Base-by-base conservation (phyloP, 2,329 filamentous ascomycete genomes). In the Harringtonia lauricola region DNA sequence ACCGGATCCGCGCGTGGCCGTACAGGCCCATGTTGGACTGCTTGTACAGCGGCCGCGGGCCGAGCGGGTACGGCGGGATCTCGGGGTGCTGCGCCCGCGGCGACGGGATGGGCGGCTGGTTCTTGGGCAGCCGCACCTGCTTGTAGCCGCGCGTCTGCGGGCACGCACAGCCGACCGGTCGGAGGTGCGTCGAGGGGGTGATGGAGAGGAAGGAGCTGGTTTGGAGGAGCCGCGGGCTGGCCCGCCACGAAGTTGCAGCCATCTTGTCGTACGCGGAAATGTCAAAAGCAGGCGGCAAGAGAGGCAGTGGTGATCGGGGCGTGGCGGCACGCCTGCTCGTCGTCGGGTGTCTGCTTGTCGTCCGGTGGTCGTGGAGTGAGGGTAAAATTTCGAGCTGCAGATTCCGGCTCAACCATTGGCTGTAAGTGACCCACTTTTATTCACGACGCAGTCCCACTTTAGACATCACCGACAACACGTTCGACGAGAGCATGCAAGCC, bases 11-110 rank as follows among this genome's bases (percentile, higher is more conserved):
- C 50, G 77, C 68, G 34, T 64, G 64, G 53, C 81, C 86, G 65
- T 85, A 87, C 9, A 88, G 77, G 37, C 83, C 83, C 46, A 67
- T 71, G 68, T 88, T 86, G 53, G 81, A 80, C 64, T 92, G 86
- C 66, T 90, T 89, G 72, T 85, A 92, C 52, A 80, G 66, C 49
- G 60, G 68, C 45, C 81, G 75, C 43, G 75, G 72, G 39, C 84
- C 84, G 63, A 85, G 81, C 1, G 86, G 86, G 61, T 92, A 92
- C 3, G 69, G 65, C 12, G 79, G 79, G 46, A 78, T 62, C 8
- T 59, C 53, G 31, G 59, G 59, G 10, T 46, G 41, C 9, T 55
- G 52, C n/a, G 62, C 71, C n/a, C 70, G 61, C 14, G 60, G 65
- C 45, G 58, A 55, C 29, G 71, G 71, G 45, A 74, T 64, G 31